phyloP scores from a whole-genome alignment of 2,329 filamentous ascomycete genomes.

The Ascocoryne sarcoides region DNA sequence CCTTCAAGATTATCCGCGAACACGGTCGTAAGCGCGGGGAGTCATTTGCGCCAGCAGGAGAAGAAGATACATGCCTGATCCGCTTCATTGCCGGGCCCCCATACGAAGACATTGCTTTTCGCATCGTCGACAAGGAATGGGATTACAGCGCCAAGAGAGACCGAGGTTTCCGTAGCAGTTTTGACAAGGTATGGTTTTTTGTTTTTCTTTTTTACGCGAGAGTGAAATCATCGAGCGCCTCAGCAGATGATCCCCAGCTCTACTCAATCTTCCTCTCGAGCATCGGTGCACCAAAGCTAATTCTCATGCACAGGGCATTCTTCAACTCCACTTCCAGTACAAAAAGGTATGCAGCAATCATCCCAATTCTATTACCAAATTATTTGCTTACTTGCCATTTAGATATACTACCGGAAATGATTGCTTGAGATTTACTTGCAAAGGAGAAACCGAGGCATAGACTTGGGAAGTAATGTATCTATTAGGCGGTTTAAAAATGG shows the following conservation, averaged over 20 bases:
- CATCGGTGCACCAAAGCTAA: slow-evolving; percentile 24
- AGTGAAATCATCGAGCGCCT: slow-evolving; percentile 6
- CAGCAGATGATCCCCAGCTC: slow-evolving; percentile 3
- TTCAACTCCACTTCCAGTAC: slow-evolving; percentile 97
- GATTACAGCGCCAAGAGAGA: slow-evolving; percentile 96
- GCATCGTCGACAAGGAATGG: slow-evolving; percentile 98
- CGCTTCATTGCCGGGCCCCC: slow-evolving; percentile 91
- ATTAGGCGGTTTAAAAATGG: slow-evolving; percentile 14
- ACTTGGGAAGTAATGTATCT: slow-evolving; percentile 18
- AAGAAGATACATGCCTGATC: slow-evolving; percentile 95
- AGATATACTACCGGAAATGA: slow-evolving; percentile 50
- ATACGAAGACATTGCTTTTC: slow-evolving; percentile 94
- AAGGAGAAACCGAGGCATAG: slow-evolving; percentile 6
- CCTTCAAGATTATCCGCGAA: slow-evolving; percentile 91
- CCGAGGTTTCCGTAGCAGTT: slow-evolving; percentile 89
- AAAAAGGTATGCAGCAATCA: slow-evolving; percentile 63
- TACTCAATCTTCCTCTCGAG: no score
- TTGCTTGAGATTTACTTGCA: slow-evolving; percentile 6
- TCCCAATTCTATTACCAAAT: slow-evolving; percentile 1
- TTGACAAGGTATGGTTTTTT: slow-evolving; percentile 71
- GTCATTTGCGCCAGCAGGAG: slow-evolving; percentile 84
- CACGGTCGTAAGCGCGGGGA: slow-evolving; percentile 82
- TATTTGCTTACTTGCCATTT: slow-evolving; percentile 19
- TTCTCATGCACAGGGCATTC: slow-evolving; percentile 58
- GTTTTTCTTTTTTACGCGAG: slow-evolving; percentile 5